phyloP scores from a whole-genome alignment of 768 basidiomycete genomes.

The Leucogyrophana mollusca region DNA sequence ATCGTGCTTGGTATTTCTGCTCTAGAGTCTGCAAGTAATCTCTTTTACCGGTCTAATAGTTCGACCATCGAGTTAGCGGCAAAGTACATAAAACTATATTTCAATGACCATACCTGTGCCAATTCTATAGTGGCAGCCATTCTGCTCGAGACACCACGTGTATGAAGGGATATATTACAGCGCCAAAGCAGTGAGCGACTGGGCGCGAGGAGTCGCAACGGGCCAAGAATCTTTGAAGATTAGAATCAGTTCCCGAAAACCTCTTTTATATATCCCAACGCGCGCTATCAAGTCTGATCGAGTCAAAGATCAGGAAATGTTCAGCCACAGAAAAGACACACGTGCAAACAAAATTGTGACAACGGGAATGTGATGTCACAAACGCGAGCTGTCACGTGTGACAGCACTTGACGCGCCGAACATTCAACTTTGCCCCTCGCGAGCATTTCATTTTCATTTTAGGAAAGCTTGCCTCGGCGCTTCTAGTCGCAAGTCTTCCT shows the following conservation, averaged over 20 bases:
- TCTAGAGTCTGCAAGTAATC: conserved; percentile 85
- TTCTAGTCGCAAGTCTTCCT: neutral
- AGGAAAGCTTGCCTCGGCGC: neutral
- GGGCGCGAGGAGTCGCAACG: conserved; percentile 18
- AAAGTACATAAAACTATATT: neutral
- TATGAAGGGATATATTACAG: conserved; percentile 27
- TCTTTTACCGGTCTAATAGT: conserved; percentile 82
- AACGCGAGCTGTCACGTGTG: conserved; percentile 30
- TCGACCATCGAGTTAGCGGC: conserved; percentile 6
- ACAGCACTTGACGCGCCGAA: conserved; percentile 14
- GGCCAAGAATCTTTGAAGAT: conserved; percentile 25
- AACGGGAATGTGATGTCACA: conserved; percentile 22
- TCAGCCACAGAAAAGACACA: conserved; percentile 13
- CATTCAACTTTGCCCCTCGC: neutral
- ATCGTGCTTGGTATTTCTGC: conserved; percentile 78
- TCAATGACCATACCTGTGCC: conserved; percentile 44
- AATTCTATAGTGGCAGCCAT: conserved; percentile 70
- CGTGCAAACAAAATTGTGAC: conserved; percentile 5
- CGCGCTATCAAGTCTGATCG: conserved; percentile 2
- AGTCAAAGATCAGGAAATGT: conserved; percentile 11
- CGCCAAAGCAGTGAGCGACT: conserved; percentile 27
- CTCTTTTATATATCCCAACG: neutral
- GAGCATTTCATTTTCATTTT: neutral
- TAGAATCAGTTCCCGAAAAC: conserved; percentile 15
- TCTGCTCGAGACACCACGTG: conserved; percentile 14